Conservation (phyloP, 768 basidiomycete species). For the Russula emetica region DNA sequence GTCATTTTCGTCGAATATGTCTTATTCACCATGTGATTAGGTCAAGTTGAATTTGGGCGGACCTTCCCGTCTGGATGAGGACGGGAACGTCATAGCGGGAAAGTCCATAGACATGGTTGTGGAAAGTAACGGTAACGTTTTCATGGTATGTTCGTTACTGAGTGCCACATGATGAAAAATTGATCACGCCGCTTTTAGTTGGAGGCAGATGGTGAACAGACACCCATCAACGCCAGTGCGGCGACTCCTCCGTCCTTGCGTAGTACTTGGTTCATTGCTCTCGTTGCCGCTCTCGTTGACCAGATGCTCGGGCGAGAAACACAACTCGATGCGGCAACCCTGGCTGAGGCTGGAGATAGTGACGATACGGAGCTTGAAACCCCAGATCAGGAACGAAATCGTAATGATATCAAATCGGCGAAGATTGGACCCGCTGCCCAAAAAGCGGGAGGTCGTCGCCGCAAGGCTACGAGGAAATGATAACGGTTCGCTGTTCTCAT, state of each 20-base stretch:
- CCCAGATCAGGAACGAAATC: constrained; percentile 34
- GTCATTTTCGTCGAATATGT: neutral
- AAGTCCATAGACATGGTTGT: constrained; percentile 78
- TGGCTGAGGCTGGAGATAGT: constrained; percentile 38
- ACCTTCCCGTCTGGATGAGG: constrained; percentile 47
- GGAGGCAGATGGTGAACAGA: constrained; percentile 54
- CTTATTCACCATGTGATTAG: constrained; percentile 35
- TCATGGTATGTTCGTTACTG: constrained; percentile 51
- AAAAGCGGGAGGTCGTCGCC: constrained; percentile 61
- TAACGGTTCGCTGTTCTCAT: constrained; percentile 23
- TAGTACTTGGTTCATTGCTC: constrained; percentile 65
- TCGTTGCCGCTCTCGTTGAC: constrained; percentile 38
- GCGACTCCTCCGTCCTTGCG: constrained; percentile 53
- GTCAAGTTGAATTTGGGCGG: constrained; percentile 70
- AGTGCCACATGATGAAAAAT: constrained; percentile 13
- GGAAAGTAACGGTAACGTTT: constrained; percentile 62
- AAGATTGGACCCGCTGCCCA: constrained; percentile 38
- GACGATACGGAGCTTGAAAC: constrained; percentile 39
- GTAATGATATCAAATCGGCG: constrained; percentile 31
- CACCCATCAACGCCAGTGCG: constrained; percentile 41
- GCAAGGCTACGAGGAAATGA: constrained; percentile 53
- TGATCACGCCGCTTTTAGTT: constrained; percentile 40
- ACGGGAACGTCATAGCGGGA: constrained; percentile 47
- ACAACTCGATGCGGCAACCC: neutral
- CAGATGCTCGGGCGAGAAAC: constrained; percentile 26